Evolutionary conservation across 306 rosid genomes (phyloP), one percentile per base, ranked within the genome.

Genomic region (Quercus glauca): DNA sequence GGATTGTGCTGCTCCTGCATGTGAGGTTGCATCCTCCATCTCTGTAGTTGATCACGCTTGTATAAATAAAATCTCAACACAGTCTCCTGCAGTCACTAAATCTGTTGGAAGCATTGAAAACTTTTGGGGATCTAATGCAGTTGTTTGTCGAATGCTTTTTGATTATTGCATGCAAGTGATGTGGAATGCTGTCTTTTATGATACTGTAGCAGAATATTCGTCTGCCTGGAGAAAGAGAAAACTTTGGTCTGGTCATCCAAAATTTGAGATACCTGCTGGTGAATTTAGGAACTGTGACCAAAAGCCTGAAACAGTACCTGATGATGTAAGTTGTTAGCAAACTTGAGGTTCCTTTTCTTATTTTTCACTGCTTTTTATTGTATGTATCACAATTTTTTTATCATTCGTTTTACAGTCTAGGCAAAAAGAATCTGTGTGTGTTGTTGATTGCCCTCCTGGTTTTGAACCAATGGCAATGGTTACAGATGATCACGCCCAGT

Each of bases 151-250:
- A 85, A 82, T 86, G 74, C 91, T 95, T 81, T 74, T 79, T 80
- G 86, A 90, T 81, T 84, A 85, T 83, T 93, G 93, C 90, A 82
- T 85, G 90, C 85, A 91, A 89, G 93, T 91, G 63, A 86, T 86
- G 87, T 95, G 98, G 99, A 95, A 95, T 87, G 94, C 98, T 55
- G 92, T 91, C 60, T 88, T 87, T 86, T 91, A 81, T 89, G 97
- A 95, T 86, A 69, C 84, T 28, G 69, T 95, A 68, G 84, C 84
- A 12, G 97, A 91, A 12, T 84, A 76, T 86, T 43, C 86, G 28
- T 83, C 79, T 86, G 67, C 86, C 65, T 91, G 99, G 96, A 88
- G 98, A 80, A 89, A 89, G 85, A 78, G 77, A 81, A 89, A 87
- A 85, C 80, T 84, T 71, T 93, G 98, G 99, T 91, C 93, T 53